These are phyloP conservation scores for Klebsormidium nitens DNA, from an alignment of 139 green algal species.

Conservation along the genomic window DNA sequence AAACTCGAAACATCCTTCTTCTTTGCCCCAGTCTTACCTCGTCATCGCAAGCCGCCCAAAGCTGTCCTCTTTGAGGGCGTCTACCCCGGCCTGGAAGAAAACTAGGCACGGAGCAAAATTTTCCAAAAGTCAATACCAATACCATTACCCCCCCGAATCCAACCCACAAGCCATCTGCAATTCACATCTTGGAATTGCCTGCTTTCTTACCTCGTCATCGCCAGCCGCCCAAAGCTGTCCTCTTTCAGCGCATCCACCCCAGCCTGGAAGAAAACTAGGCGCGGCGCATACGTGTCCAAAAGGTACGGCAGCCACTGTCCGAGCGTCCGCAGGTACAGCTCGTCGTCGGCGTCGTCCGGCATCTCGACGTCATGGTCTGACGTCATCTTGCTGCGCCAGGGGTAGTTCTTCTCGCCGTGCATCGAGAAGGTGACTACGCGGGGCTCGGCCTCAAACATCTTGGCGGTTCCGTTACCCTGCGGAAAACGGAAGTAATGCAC, in stretches of 20 bases:
- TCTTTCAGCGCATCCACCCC: constrained; percentile 59
- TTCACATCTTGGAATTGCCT: neutral
- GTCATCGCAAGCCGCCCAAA: constrained; percentile 51
- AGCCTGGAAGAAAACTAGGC: constrained; percentile 63
- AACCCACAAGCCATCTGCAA: neutral
- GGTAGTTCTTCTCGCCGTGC: constrained; percentile 66
- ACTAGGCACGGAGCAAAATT: too few species aligned
- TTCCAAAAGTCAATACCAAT: too few species aligned
- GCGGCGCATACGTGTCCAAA: constrained; percentile 45
- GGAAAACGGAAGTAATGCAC: neutral
- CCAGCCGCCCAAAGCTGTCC: constrained; percentile 52
- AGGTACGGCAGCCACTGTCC: constrained; percentile 45
- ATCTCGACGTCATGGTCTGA: constrained; percentile 59
- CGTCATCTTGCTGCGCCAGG: constrained; percentile 51
- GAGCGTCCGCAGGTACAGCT: constrained; percentile 46
- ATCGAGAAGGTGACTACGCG: constrained; percentile 63
- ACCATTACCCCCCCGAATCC: too few species aligned
- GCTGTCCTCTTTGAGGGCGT: constrained; percentile 55
- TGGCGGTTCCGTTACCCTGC: constrained; percentile 62
- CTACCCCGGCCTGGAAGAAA: constrained; percentile 66
- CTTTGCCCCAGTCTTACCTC: too few species aligned
- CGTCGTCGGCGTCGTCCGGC: constrained; percentile 41
- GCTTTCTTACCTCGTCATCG: constrained; percentile 41
- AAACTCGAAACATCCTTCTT: too few species aligned
- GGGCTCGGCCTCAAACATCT: constrained; percentile 55